Evolutionary conservation across 1,284 basidiomycete species (phyloP), one percentile per base, ranked within the genome.

Genomic region (Coniferiporia weirii): DNA sequence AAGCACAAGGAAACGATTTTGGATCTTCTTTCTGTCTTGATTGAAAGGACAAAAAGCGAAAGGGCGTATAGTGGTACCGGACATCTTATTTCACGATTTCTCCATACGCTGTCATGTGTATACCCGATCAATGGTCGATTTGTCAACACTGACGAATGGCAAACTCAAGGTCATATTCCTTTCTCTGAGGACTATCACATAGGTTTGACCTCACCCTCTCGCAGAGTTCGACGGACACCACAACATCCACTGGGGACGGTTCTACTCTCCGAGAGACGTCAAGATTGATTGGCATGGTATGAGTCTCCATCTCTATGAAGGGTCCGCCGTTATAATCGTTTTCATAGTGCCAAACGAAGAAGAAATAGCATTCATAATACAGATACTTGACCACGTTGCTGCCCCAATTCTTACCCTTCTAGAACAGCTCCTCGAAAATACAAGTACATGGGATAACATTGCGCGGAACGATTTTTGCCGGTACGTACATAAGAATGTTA

Each of bases 401-500:
- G 71, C 76, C 5, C 91, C 92, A 1, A 76, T 84, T 0, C 70
- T 96, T 27, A 77, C 83, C 59, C 83, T 80, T 56, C 76, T 98
- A 1, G 89, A 94, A 53, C 65, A 66, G 4, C 76, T 96, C 13
- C 73, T 92, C 8, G 73, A 76, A 10, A 78, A 74, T 4, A 79
- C 81, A 10, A 73, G 75, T 15, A 78, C 68, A 36, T 91, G 90
- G 83, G 84, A 91, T 66, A 84, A 78, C 59, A 77, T 84, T 17
- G 86, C 87, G 75, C 85, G 90, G 35, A 98, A 97, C 70, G 95
- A 98, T 71, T 97, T 98, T 70, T 98, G 95, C 72, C 84, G 96
- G 80, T 87, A 75, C 61, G 78, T 77, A 48, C 61, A 4, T 34
- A 12, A 12, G 47, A 19, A 1, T 5, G 50, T 13, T 43, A 8